Percentiles rank a stretch among this genome's conserved stretches.
phyloP scores from a whole-genome alignment of 2,329 filamentous ascomycete genomes.

The Cercospora zeina region DNA sequence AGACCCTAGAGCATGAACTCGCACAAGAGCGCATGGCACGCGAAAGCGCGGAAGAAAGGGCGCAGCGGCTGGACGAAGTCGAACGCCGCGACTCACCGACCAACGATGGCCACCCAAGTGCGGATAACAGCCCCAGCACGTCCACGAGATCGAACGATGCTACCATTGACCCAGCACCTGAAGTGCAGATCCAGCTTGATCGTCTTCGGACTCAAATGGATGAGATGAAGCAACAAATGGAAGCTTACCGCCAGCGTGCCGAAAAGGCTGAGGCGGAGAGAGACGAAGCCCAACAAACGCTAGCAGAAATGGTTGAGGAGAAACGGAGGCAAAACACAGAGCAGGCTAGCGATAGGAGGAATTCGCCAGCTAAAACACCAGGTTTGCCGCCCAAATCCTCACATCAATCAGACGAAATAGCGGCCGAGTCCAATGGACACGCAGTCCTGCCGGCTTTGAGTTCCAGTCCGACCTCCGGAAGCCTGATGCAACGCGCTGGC shows the following conservation, averaged over 20 bases:
- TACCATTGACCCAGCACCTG: constrained; percentile 33
- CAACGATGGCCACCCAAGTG: constrained; percentile 24
- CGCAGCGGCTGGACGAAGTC: constrained; percentile 68
- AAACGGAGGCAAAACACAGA: constrained; percentile 69
- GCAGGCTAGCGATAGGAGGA: constrained; percentile 14
- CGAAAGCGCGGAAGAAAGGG: constrained; percentile 79
- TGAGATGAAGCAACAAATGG: constrained; percentile 76
- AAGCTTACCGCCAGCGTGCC: constrained; percentile 73
- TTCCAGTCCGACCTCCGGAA: constrained; percentile 32
- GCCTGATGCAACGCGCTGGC: constrained; percentile 37
- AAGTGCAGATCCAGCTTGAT: constrained; percentile 72
- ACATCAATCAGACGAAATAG: constrained; percentile 26
- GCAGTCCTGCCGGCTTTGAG: constrained; percentile 25
- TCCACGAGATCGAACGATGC: constrained; percentile 1
- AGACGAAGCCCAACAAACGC: constrained; percentile 67
- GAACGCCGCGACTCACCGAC: constrained; percentile 44
- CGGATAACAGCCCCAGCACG: constrained; percentile 22
- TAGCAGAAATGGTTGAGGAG: constrained; percentile 85
- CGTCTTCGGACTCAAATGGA: constrained; percentile 76
- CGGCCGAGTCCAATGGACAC: constrained; percentile 33
- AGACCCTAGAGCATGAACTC: constrained; percentile 76
- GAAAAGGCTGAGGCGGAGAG: constrained; percentile 77
- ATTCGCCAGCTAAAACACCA: constrained; percentile 22
- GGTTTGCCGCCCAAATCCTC: constrained; percentile 22
- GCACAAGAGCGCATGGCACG: constrained; percentile 77